A percentile compares a stretch with the other conserved stretches of the same genome.
These are phyloP conservation scores for Brachypodium distachyon DNA, from an alignment of 202 grass and related monocot species.

Conservation along the genomic window DNA sequence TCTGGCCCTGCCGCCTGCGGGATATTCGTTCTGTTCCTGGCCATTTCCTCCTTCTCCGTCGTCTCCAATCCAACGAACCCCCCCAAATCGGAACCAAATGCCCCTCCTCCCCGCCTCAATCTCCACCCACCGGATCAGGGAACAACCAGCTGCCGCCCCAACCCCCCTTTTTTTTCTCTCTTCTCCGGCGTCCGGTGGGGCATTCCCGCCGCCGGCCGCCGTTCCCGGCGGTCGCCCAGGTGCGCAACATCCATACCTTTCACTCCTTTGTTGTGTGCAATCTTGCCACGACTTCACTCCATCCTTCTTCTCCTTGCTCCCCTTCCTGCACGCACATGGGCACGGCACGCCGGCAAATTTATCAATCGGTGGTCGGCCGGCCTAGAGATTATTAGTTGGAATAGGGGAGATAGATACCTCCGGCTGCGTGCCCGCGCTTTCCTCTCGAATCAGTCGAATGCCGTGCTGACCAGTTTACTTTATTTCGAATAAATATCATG, in stretches of 20 bases:
- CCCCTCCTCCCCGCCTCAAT: neutral
- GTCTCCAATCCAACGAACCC: neutral
- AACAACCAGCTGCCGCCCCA: neutral
- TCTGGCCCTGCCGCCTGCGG: neutral
- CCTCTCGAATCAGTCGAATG: neutral
- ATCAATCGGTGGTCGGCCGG: neutral
- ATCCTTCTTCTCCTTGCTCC: neutral
- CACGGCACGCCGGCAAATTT: neutral
- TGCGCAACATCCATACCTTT: neutral
- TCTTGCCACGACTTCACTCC: neutral
- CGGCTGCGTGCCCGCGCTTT: neutral
- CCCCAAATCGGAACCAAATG: slow-evolving; percentile 10
- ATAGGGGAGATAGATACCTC: neutral
- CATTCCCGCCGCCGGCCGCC: neutral
- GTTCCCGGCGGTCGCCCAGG: neutral
- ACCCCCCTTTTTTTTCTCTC: neutral
- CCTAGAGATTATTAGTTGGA: neutral
- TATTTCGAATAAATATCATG: neutral
- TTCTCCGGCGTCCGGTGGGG: neutral
- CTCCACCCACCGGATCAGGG: slow-evolving; percentile 13
- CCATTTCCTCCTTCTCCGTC: neutral
- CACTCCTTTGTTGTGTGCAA: neutral
- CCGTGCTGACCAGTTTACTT: neutral
- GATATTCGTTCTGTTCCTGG: neutral
- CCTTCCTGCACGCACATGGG: neutral